phyloP scores from a whole-genome alignment of 192 early-diverging fungal genomes.

The Funneliformis mosseae region DNA sequence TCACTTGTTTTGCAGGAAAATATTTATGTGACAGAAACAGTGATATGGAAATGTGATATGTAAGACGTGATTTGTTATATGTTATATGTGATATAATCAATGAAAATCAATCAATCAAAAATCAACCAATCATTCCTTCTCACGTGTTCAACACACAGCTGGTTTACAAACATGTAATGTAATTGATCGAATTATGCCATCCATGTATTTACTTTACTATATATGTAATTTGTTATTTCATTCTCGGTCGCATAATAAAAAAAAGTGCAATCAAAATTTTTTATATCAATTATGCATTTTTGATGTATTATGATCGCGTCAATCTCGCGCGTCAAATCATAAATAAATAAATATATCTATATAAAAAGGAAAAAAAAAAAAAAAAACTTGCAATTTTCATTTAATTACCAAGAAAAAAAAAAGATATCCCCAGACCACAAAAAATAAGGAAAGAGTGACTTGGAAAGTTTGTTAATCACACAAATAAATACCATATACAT shows the following conservation, averaged over 20 bases:
- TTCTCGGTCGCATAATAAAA: neutral
- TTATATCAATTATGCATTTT: neutral
- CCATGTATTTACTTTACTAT: neutral
- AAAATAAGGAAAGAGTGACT: neutral
- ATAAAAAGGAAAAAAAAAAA: too few relatives aligned
- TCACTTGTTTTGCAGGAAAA: too few relatives aligned
- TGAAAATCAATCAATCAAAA: too few relatives aligned
- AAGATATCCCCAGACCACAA: neutral
- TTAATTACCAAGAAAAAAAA: neutral
- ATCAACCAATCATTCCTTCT: too few relatives aligned
- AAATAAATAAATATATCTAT: neutral
- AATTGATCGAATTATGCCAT: neutral
- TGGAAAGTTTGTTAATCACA: neutral
- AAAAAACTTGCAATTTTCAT: neutral
- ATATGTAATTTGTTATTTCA: neutral
- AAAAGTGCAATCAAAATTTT: neutral
- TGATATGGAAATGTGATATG: too few relatives aligned
- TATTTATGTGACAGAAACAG: too few relatives aligned
- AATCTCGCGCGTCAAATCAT: neutral
- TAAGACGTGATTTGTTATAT: too few relatives aligned
- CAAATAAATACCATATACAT: slow-evolving; percentile 12
- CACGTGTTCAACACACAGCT: too few relatives aligned
- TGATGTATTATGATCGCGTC: neutral
- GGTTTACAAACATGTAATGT: neutral
- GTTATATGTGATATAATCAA: too few relatives aligned